Base-by-base conservation (phyloP, 495 filamentous ascomycete species). In the Penicillium verhagenii region DNA sequence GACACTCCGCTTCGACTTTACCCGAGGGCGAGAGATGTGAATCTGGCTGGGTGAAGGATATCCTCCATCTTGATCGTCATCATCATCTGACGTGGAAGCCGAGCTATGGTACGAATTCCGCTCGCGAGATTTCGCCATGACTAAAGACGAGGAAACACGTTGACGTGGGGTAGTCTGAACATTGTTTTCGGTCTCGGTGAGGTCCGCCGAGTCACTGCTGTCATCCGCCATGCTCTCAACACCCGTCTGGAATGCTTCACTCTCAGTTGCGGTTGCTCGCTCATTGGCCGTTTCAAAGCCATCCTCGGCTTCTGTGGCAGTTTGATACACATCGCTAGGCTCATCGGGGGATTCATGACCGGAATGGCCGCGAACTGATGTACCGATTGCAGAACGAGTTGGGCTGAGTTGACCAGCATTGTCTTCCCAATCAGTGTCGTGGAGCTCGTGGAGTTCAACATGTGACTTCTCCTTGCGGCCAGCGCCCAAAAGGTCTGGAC, bases 161-260 rank as follows among this genome's bases (percentile, higher is more conserved):
- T 68, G 68, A 24, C 79, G 75, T 25, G 72, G 71, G 24, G 73
- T 73, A 21, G 71, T 74, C 56, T 73, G 76, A 1, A 79, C 64
- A 38, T 72, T 82, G 52, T 70, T 80, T 64, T 97, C 93, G 11
- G 92, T 97, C 73, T 98, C 94, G 1, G 94, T 97, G 19, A 90
- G 76, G 18, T 87, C 89, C 56, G 87, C 90, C 9, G 63, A 70
- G 48, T 76, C 70, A 47, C 87, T 87, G 67, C 86, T 91, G 54
- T 88, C 88, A 31, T 87, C 89, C 50, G 87, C 82, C 60, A 95
- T 84, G 56, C 79, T 86, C 70, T 97, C 94, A 18, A 83, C 79
- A 20, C 90, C 91, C 13, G 94, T 97, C 67, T 95, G 88, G 83
- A 96, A 96, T 43, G 91, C 90, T 54, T 97, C 94, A 26, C 90